Evolutionary conservation across 1,284 basidiomycete genomes (phyloP).

Genomic region (Moesziomyces globuligerus): DNA sequence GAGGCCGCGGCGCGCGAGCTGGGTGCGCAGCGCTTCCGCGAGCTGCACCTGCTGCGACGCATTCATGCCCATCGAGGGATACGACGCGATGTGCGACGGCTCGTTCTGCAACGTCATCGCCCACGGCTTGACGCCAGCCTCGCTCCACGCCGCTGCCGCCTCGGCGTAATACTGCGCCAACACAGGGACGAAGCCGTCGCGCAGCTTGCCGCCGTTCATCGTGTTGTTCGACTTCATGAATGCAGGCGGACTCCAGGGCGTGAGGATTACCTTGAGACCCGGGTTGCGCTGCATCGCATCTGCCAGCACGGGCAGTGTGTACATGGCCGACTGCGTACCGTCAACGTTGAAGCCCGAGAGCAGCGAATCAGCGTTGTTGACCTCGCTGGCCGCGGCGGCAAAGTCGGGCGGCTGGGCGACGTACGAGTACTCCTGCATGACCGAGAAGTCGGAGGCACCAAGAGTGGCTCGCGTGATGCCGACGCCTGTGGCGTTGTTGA

Average conservation of each 20-base stretch:
- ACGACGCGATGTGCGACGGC: slow-evolving; percentile 37
- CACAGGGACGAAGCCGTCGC: slow-evolving; percentile 23
- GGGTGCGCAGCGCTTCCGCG: slow-evolving; percentile 23
- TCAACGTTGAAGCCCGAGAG: slow-evolving; percentile 32
- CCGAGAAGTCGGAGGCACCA: slow-evolving; percentile 50
- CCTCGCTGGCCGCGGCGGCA: slow-evolving; percentile 9
- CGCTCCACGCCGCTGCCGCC: slow-evolving; percentile 24
- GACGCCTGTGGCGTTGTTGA: slow-evolving; percentile 50
- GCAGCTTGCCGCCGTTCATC: slow-evolving; percentile 45
- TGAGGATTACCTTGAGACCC: slow-evolving; percentile 45
- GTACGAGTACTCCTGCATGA: slow-evolving; percentile 31
- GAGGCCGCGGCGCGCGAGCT: slow-evolving; percentile 18
- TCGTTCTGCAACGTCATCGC: slow-evolving; percentile 60
- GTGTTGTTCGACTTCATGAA: slow-evolving; percentile 56
- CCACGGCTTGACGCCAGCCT: slow-evolving; percentile 40
- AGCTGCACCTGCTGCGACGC: slow-evolving; percentile 21
- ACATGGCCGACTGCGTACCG: slow-evolving; percentile 20
- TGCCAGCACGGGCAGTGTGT: slow-evolving; percentile 47
- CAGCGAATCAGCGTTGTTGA: slow-evolving; percentile 20
- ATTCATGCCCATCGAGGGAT: slow-evolving; percentile 49
- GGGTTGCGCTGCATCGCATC: slow-evolving; percentile 47
- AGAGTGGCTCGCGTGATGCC: slow-evolving; percentile 40
- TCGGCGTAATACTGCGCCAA: slow-evolving; percentile 50
- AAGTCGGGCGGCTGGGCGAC: slow-evolving; percentile 18
- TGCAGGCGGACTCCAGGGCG: slow-evolving; percentile 51